Base-by-base conservation (phyloP, 768 basidiomycete genomes). In the Mycena metata region DNA sequence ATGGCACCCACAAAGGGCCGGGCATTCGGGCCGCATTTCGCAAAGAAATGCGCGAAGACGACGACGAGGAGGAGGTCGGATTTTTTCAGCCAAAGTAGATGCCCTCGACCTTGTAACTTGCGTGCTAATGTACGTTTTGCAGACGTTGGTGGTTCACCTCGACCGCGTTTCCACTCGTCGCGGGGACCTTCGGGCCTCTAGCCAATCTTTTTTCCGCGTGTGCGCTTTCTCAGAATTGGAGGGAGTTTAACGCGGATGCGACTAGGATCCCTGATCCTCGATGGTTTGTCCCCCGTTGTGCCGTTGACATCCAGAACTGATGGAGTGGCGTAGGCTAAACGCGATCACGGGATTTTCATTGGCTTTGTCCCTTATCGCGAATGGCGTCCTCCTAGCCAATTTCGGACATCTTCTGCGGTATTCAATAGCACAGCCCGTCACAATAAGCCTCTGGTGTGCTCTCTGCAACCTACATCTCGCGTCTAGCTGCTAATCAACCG, bases 111-210 rank as follows among this genome's bases (percentile, higher is more conserved):
- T 56, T n/a, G 5, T 21, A 24, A 0, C 1, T 36, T 50, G 55
- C 35, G 49, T n/a, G 30, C 59, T 63, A 41, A 36, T 42, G 36
- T 5, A 10, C 39, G 8, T 23, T 16, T 63, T 56, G 10, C 50
- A 82, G 81, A 7, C 68, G 77, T 19, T 84, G 82, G 82, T 83
- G 82, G 83, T 81, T 81, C 60, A 75, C 79, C 0, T 82, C 81
- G 0, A 81, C 81, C 3, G 80, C 76, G 0, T 83, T 84, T 67
- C 83, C 83, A 2, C 75, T 83, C 11, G 72, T 81, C 19, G 81
- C 82, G 8, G 83, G 82, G 23, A 82, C 82, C 5, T 82, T 83
- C 61, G 82, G 82, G 0, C 82, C 83, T 0, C 65, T 84, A 9
- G 80, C 81, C 13, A 83, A 79, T 61, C 69, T 83, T 10, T 80